Evolutionary conservation across 2,329 filamentous ascomycete genomes (phyloP).

Genomic region (Metarhizium guizhouense): DNA sequence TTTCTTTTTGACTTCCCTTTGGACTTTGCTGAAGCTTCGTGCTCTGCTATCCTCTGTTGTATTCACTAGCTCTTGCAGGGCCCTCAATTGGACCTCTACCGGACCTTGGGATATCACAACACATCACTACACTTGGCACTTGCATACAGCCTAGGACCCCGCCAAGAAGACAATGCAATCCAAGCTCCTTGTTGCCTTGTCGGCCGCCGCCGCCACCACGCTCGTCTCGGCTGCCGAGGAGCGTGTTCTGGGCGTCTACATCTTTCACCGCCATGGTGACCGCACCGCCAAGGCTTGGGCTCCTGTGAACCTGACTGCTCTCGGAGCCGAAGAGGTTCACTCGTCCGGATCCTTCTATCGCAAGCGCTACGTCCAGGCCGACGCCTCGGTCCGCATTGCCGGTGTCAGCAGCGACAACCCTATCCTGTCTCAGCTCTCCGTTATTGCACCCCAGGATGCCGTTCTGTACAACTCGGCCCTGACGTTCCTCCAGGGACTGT

Average conservation of each 20-base stretch:
- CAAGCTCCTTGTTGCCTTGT: slow-evolving; percentile 26
- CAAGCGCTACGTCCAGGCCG: slow-evolving; percentile 59
- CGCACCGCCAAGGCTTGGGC: slow-evolving; percentile 68
- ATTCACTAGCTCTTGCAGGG: not conserved
- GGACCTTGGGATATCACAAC: too few species aligned
- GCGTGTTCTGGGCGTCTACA: slow-evolving; percentile 70
- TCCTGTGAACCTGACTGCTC: slow-evolving; percentile 64
- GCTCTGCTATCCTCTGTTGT: not conserved
- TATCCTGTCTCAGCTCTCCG: slow-evolving; percentile 59
- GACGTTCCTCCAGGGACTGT: slow-evolving; percentile 77
- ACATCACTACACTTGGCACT: too few species aligned
- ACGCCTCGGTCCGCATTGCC: slow-evolving; percentile 49
- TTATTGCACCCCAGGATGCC: slow-evolving; percentile 63
- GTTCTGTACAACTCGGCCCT: slow-evolving; percentile 75
- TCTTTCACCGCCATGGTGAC: slow-evolving; percentile 88
- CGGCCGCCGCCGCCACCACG: slow-evolving; percentile 4
- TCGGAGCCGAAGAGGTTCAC: slow-evolving; percentile 71
- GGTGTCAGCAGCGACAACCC: slow-evolving; percentile 59
- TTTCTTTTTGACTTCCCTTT: not conserved
- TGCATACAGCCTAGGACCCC: not conserved
- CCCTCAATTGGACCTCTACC: not conserved
- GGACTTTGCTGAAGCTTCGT: not conserved
- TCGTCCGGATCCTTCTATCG: slow-evolving; percentile 68
- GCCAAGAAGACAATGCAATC: slow-evolving; percentile 24
- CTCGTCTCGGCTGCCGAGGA: slow-evolving; percentile 37